Percentiles rank a stretch among this genome's conserved stretches.
Conservation (phyloP, 2,329 filamentous ascomycete genomes). For the Pseudovirgaria hyperparasitica region DNA sequence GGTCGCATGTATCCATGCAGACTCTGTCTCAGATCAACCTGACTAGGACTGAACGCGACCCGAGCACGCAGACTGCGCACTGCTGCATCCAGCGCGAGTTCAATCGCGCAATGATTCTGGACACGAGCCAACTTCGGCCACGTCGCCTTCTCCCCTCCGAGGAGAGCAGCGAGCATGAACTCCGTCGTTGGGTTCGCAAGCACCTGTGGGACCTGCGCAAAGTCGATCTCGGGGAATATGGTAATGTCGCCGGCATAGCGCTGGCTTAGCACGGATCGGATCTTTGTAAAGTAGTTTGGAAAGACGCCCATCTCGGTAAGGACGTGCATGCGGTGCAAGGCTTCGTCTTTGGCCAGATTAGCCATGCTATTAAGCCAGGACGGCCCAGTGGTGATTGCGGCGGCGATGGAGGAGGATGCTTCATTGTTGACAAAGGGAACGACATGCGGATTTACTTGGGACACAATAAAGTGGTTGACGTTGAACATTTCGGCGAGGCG, state of each 20-base stretch:
- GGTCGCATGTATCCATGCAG: constrained; percentile 14
- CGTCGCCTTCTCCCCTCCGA: constrained; percentile 71
- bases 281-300: constrained; percentile 65
- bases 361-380: constrained; percentile 56
- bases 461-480: constrained; percentile 96
- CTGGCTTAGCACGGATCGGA: constrained; percentile 71
- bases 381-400: constrained; percentile 29
- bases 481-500: constrained; percentile 91
- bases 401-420: constrained; percentile 15
- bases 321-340: constrained; percentile 67
- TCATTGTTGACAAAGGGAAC: constrained; percentile 51
- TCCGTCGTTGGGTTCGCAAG: constrained; percentile 73
- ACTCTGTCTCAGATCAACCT: constrained; percentile 28
- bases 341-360: constrained; percentile 64
- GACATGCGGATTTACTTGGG: constrained; percentile 91
- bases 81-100: constrained; percentile 67
- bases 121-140: constrained; percentile 85
- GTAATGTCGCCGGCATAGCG: constrained; percentile 93
- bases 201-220: constrained; percentile 61
- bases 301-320: constrained; percentile 70
- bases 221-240: constrained; percentile 69
- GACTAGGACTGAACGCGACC: constrained; percentile 56
- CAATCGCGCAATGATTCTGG: constrained; percentile 76
- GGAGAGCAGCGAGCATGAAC: constrained; percentile 71
- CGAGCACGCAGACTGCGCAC: constrained; percentile 56